Evolutionary conservation across 2,329 filamentous ascomycete genomes (phyloP), one percentile per base, ranked within the genome.

Genomic region (Lecanicillium sp.): DNA sequence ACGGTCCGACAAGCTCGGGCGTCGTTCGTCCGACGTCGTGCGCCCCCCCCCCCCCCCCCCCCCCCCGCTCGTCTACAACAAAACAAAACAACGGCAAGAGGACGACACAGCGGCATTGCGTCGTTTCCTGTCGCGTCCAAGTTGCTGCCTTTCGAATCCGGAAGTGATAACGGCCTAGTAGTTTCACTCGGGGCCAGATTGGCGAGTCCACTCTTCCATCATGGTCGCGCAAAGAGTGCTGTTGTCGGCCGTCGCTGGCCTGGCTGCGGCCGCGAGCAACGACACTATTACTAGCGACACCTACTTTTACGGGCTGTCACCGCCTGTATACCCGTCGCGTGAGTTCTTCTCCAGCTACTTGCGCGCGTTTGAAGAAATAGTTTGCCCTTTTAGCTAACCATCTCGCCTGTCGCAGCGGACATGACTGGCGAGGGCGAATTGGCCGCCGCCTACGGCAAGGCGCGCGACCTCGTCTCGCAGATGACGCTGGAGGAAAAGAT

Each of bases 401-500:
- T 27, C n/a, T 11, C 5, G 13, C 12, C 17, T 13, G 10, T 14
- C 17, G 4, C 22, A 72, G 69, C 70, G n/a, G 51, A 63, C 22
- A 62, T 79, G 66, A 69, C 58, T 46, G 82, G 81, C 13, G 60
- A 69, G 5, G 82, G 79, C 9, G 64, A 75, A 29, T 92, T 87
- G 87, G 68, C 68, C 3, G 67, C 71, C 13, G 79, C 85, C 5
- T 81, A 84, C 49, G 58, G 63, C 15, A 84, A 81, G 53, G 86
- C 87, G 0, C 69, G 71, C 41, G 68, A 69, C 2, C 77, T 92
- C 48, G 84, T 94, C 11, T 71, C 69, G 12, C 71, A 81, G 50
- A 71, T 92, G 64, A 89, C 84, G 1, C 62, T 89, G 34, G 68
- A 79, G 14, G 86, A 94, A 58, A 92, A 90, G 62, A 79, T 89